A percentile compares a stretch with the other conserved stretches of the same genome.
Conservation (phyloP, 2,329 filamentous ascomycete species). For the Dactylellina cionopaga region DNA sequence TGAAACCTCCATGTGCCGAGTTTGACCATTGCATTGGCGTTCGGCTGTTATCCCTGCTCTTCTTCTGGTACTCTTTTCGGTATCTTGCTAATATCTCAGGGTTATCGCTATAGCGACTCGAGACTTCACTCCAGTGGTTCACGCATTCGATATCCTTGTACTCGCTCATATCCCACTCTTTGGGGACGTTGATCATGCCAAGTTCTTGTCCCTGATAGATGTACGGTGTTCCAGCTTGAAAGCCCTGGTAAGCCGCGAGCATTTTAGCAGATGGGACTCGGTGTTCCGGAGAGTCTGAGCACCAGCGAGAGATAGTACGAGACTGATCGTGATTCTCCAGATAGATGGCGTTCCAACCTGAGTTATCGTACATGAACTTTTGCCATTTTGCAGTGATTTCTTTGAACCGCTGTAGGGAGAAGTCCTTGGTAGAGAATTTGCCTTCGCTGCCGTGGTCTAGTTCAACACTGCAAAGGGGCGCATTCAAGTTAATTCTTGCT, state of each 20-base stretch:
- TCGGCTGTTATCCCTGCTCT: constrained; percentile 71
- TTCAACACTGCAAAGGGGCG: constrained; percentile 61
- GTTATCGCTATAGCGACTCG: neutral
- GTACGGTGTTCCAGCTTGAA: constrained; percentile 72
- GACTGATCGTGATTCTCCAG: constrained; percentile 75
- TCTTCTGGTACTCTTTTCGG: constrained; percentile 57
- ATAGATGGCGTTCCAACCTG: constrained; percentile 73
- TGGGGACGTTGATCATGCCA: constrained; percentile 70
- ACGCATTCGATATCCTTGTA: constrained; percentile 75
- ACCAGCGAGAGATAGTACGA: constrained; percentile 69
- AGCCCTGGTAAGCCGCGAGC: constrained; percentile 68
- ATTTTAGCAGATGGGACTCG: constrained; percentile 70
- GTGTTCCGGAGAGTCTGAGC: constrained; percentile 61
- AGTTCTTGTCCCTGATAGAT: constrained; percentile 77
- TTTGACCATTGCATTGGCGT: constrained; percentile 77
- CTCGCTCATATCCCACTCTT: constrained; percentile 70
- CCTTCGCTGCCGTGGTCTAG: constrained; percentile 64
- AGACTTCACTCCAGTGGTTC: constrained; percentile 64
- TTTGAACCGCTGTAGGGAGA: constrained; percentile 67
- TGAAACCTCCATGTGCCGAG: constrained; percentile 73
- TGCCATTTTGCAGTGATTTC: constrained; percentile 69
- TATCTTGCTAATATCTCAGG: constrained; percentile 10
- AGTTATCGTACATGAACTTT: constrained; percentile 68
- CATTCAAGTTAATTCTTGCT: constrained; percentile 40
- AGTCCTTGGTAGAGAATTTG: constrained; percentile 63